phyloP scores from a whole-genome alignment of 1,284 basidiomycete genomes.

The Kalmanozyma brasiliensis region DNA sequence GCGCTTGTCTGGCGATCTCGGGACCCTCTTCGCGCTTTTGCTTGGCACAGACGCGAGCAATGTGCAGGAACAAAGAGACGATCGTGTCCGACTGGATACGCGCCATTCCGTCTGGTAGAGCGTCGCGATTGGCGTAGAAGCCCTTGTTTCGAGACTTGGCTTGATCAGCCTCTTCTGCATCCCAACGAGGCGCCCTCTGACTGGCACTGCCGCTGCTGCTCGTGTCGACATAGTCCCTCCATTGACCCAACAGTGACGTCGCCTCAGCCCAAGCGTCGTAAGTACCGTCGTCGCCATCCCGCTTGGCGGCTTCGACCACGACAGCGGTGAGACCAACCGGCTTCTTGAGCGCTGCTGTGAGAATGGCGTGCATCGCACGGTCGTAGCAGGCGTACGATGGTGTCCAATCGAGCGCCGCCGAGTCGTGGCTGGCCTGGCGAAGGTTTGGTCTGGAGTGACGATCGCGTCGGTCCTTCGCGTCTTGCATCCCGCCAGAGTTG shows the following conservation, averaged over 20 bases:
- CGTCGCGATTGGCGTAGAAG: background rate
- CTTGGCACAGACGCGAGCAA: constrained; percentile 8
- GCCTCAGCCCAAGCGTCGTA: constrained; percentile 35
- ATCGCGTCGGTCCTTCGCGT: constrained; percentile 1
- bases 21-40: background rate
- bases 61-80: constrained; percentile 11
- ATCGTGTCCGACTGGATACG: constrained; percentile 15
- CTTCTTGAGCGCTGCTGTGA: constrained; percentile 1
- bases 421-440: background rate
- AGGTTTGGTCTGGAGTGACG: constrained; percentile 3
- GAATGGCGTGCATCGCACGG: constrained; percentile 26
- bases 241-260: constrained; percentile 19
- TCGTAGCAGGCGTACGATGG: constrained; percentile 20
- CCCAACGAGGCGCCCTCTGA: background rate
- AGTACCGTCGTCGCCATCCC: background rate
- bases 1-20: constrained; percentile 30
- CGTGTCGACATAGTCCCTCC: constrained; percentile 5
- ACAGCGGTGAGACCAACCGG: constrained; percentile 26
- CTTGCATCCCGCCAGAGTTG: background rate
- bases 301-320: no score
- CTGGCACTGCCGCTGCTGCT: background rate
- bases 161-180: background rate
- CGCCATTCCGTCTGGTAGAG: background rate
- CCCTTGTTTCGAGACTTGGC: background rate
- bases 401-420: constrained; percentile 10